Base-by-base conservation (phyloP, 2,329 filamentous ascomycete genomes). In the Cytospora piceae region DNA sequence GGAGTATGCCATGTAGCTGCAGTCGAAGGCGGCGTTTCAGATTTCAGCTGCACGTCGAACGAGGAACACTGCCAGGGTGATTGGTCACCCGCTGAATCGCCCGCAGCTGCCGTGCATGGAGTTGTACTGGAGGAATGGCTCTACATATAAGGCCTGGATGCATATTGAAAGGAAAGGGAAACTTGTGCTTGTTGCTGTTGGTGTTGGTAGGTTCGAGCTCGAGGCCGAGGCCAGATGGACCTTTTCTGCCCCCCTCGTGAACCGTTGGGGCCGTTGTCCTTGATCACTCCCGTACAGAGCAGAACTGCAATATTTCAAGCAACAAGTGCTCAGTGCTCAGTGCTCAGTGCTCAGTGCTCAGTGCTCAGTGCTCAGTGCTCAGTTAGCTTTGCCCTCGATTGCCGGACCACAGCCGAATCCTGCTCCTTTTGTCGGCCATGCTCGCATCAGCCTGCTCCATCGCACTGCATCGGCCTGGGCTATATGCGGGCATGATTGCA, bases 21-120 rank as follows among this genome's bases (percentile, higher is more conserved):
- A 49, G n/a, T 22, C 12, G 46, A 24, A n/a, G n/a, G 46, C 46
- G 46, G 46, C 37, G 61, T 63, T 63, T 63, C 61, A 63, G 61
- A 51, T 57, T 46, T 55, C 57, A 51, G 61, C 61, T 57, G 53
- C 53, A 63, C 46, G 2, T 24, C 46, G 17, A 14, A 49, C n/a
- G 46, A 29, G 46, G 61, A 29, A 49, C 42, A 58, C 12, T 22
- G 42, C 53, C 29, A 52, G 37, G 61, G 14, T 24, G 39, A 57
- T 46, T 22, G 61, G 39, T 57, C 15, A 27, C 53, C 53, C 61
- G 31, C 39, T 63, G 51, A 29, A 63, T 42, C 51, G 61, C 29
- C 51, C 53, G 53, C 61, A 52, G 29, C 46, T 49, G 46, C 22
- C 54, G 39, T 34, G 60, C 29, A 34, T 52, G 49, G 31, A 42